These are phyloP conservation scores for Clavispora asparagi DNA, from an alignment of 805 yeast species.

Conservation along the genomic window DNA sequence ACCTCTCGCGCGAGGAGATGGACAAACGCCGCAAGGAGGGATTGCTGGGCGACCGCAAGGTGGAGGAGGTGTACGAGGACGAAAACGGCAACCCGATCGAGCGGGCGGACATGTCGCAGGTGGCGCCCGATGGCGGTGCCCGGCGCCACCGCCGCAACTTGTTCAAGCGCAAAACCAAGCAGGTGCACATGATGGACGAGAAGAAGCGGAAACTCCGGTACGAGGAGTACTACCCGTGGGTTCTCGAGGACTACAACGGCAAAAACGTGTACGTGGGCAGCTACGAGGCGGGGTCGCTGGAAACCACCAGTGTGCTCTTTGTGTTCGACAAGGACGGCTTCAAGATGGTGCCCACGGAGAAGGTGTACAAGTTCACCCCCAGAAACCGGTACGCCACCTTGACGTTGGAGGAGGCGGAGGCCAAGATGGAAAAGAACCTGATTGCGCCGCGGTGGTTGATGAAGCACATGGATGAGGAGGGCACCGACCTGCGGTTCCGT, in stretches of 20 bases:
- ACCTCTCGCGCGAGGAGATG: slow-evolving; percentile 70
- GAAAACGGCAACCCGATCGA: slow-evolving; percentile 10
- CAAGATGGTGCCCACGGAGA: slow-evolving; percentile 92
- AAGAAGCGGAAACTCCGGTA: slow-evolving; percentile 78
- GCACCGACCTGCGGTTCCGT: slow-evolving; percentile 43
- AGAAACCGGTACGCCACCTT: slow-evolving; percentile 90
- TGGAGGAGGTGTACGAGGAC: slow-evolving; percentile 13
- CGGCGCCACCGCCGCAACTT: slow-evolving; percentile 51
- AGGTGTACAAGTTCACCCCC: slow-evolving; percentile 88
- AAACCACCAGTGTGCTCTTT: slow-evolving; percentile 71
- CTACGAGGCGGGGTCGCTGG: slow-evolving; percentile 86
- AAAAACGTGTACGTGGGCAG: slow-evolving; percentile 92
- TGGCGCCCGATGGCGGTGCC: slow-evolving; percentile 92
- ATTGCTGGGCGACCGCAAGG: slow-evolving; percentile 13
- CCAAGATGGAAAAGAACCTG: slow-evolving; percentile 76
- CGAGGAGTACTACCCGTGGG: slow-evolving; percentile 98
- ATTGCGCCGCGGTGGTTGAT: slow-evolving; percentile 91
- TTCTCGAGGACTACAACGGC: slow-evolving; percentile 93
- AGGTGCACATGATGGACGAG: slow-evolving; percentile 76
- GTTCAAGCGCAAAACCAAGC: slow-evolving; percentile 77
- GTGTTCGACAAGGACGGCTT: slow-evolving; percentile 85
- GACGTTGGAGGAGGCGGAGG: slow-evolving; percentile 95
- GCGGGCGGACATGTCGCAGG: slow-evolving; percentile 50
- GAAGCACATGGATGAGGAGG: slow-evolving; percentile 67
- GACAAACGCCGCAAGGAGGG: slow-evolving; percentile 36